phyloP scores from a whole-genome alignment of 169 alveolate genomes.

The Eimeria necatrix region DNA sequence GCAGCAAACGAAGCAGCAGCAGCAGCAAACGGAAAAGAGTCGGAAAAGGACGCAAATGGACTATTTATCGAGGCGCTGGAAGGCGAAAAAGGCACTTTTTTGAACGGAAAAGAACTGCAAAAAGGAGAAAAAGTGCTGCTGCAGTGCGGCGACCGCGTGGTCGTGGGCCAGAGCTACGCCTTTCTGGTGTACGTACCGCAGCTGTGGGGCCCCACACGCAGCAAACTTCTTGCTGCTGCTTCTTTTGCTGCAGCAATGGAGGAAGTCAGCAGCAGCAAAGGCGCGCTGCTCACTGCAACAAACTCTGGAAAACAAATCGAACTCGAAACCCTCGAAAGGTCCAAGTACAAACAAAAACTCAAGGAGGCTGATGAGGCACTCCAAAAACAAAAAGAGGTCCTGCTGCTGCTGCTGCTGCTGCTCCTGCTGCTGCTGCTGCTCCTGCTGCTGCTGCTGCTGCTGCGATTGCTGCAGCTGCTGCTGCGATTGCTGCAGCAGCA shows the following conservation, averaged over 20 bases:
- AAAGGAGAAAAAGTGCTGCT: neutral
- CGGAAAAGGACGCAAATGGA: too few relatives aligned
- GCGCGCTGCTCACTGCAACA: constrained; percentile 5
- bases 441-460: too few relatives aligned
- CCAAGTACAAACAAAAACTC: constrained; percentile 41
- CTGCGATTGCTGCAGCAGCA: neutral
- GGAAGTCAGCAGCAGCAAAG: constrained; percentile 74
- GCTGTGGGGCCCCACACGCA: neutral
- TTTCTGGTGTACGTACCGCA: constrained; percentile 70
- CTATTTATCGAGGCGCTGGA: neutral
- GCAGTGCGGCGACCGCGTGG: constrained; percentile 70
- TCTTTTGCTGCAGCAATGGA: constrained; percentile 30
- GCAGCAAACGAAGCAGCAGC: neutral
- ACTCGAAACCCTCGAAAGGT: constrained; percentile 51
- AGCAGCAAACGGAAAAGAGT: too few relatives aligned
- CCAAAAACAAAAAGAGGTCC: constrained; percentile 17
- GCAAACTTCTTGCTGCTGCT: neutral
- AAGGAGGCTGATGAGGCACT: constrained; percentile 69
- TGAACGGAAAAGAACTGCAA: constrained; percentile 69
- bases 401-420: neutral
- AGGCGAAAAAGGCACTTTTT: constrained; percentile 18
- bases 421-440: neutral
- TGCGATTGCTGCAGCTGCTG: neutral
- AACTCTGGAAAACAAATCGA: constrained; percentile 49
- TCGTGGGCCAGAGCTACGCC: constrained; percentile 66